These are phyloP conservation scores for Gossypium arboreum DNA, from an alignment of 345 rosid species.

Conservation along the genomic window DNA sequence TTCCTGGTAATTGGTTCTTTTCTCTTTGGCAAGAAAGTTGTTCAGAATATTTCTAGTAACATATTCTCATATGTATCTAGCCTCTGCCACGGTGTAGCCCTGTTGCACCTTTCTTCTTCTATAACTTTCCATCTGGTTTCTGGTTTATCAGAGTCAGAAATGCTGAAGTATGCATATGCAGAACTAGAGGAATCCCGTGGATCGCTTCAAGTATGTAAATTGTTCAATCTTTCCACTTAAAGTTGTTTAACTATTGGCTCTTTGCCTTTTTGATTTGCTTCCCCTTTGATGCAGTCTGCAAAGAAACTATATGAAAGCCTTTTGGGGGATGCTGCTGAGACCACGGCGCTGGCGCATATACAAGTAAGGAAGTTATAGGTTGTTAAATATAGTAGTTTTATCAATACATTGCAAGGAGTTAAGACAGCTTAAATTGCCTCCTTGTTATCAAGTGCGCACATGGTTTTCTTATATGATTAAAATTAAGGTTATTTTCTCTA, in stretches of 20 bases:
- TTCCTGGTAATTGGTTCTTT: slow-evolving; percentile 58
- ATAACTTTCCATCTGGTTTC: slow-evolving; percentile 18
- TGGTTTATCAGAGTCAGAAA: slow-evolving; percentile 62
- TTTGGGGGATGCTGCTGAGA: slow-evolving; percentile 46
- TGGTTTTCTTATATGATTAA: neutral
- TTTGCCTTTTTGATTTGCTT: slow-evolving; percentile 18
- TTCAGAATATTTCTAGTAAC: neutral
- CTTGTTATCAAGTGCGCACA: neutral
- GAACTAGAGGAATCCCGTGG: slow-evolving; percentile 96
- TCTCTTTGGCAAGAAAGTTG: slow-evolving; percentile 13
- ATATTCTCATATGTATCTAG: slow-evolving; percentile 3
- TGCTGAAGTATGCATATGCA: slow-evolving; percentile 89
- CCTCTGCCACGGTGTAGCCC: neutral
- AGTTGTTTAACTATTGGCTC: slow-evolving; percentile 5
- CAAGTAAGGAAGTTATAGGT: slow-evolving; percentile 49
- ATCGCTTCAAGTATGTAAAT: slow-evolving; percentile 54
- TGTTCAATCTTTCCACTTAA: neutral
- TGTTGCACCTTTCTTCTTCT: neutral
- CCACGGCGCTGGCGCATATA: slow-evolving; percentile 76
- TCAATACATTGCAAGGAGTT: neutral
- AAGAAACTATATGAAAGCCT: slow-evolving; percentile 77
- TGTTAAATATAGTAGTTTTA: slow-evolving; percentile 1
- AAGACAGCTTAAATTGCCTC: neutral
- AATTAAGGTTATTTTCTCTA: neutral
- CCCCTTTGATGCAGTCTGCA: slow-evolving; percentile 60